These are phyloP conservation scores for Nigrospora oryzae DNA, from an alignment of 2,329 filamentous ascomycete species.

Conservation along the genomic window DNA sequence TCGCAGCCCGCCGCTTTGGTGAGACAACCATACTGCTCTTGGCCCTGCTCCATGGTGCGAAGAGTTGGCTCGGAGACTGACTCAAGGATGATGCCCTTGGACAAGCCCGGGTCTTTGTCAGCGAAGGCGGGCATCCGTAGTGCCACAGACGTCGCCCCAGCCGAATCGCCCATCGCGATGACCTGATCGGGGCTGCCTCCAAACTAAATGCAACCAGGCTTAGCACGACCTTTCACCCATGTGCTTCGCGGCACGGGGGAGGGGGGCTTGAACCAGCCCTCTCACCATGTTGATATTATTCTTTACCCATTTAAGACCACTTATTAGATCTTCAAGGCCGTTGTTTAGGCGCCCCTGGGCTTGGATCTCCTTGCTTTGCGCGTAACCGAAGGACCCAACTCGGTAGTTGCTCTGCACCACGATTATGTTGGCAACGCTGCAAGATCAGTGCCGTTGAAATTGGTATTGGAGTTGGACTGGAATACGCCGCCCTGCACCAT, in stretches of 20 bases:
- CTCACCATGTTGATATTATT: conserved; percentile 36
- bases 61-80: conserved; percentile 37
- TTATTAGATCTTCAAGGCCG: conserved; percentile 59
- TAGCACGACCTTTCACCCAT: too few relatives aligned
- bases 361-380: conserved; percentile 46
- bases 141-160: conserved; percentile 53
- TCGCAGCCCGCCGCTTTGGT: conserved; percentile 28
- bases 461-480: conserved; percentile 32
- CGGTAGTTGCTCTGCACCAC: conserved; percentile 69
- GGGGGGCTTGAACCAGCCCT: too few relatives aligned
- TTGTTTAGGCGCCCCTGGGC: conserved; percentile 39
- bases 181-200: conserved; percentile 60
- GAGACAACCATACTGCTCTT: conserved; percentile 38
- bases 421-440: conserved; percentile 48
- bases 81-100: conserved; percentile 35
- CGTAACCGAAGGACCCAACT: conserved; percentile 62
- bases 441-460: conserved; percentile 51
- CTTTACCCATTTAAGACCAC: conserved; percentile 59
- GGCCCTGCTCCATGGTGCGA: conserved; percentile 28
- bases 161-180: conserved; percentile 55
- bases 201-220: conserved; percentile 33
- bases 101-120: conserved; percentile 34
- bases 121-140: conserved; percentile 48
- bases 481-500: conserved; percentile 50
- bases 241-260: not conserved